Evolutionary conservation across 2,329 filamentous ascomycete species (phyloP), one percentile per base, ranked within the genome.

Genomic region (Xylaria sp.): DNA sequence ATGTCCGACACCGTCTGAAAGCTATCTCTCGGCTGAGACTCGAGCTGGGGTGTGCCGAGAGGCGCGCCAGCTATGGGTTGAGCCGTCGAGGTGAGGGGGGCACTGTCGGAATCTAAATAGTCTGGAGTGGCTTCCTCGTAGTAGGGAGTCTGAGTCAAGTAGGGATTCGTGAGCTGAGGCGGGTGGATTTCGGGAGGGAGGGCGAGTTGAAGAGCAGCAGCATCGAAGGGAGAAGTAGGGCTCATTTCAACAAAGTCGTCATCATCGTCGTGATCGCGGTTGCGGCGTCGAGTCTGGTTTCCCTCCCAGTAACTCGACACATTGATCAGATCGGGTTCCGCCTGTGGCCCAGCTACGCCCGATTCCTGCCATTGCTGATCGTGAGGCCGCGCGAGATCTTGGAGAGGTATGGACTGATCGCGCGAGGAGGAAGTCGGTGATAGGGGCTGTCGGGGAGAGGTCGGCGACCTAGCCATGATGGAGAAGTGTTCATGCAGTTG

Each of bases 381-480:
- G 34, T 73, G 70, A 30, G 72, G 71, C 42, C 58, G 62, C 35
- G 62, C 63, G 54, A 90, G 77, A 67, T 87, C 83, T 73, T 86
- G 86, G 60, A 93, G 78, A 61, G 88, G 89, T 75, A 94, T 92
- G 63, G 87, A 87, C 69, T 83, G 82, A 61, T 79, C 76, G 59
- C 69, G 66, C 44, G 74, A 71, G 51, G 76, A 74, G 34, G 80
- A 77, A 63, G 76, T 74, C 65, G 77, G 75, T 63, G 77, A 74
- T 60, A 78, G 74, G 54, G 76, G 60, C 48, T 73, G 66, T 78
- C 77, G 69, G 55, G 77, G 75, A 67, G 78, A 78, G 57, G 66
- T 67, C 55, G 70, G 62, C 58, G 66, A 65, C 64, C 73, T 71
- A 52, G 66, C 67, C 72, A 72, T 73, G 59, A 59, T 75, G 79